phyloP scores from a whole-genome alignment of 2,329 filamentous ascomycete genomes.

The Colletotrichum sp. region DNA sequence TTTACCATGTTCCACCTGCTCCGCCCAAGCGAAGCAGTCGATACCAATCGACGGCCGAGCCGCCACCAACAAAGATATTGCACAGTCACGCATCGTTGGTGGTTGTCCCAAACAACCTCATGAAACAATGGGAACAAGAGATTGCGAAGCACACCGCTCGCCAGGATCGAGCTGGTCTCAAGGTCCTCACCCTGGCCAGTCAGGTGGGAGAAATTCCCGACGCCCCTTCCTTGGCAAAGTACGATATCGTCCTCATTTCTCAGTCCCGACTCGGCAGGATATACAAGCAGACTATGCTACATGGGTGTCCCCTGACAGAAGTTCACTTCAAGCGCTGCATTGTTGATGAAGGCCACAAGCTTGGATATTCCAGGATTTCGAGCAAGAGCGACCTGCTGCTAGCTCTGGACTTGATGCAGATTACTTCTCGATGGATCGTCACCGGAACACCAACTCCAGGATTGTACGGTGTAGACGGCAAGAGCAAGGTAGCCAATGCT shows the following conservation, averaged over 20 bases:
- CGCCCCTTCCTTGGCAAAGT: conserved; percentile 62
- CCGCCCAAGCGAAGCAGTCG: conserved; percentile 29
- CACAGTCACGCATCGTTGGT: conserved; percentile 76
- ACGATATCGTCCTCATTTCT: conserved; percentile 82
- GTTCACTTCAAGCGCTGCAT: conserved; percentile 89
- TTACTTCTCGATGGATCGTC: conserved; percentile 85
- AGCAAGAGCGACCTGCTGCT: conserved; percentile 61
- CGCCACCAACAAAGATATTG: conserved; percentile 55
- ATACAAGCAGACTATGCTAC: conserved; percentile 38
- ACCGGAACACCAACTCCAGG: conserved; percentile 89
- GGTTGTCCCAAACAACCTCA: conserved; percentile 81
- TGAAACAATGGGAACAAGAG: conserved; percentile 84
- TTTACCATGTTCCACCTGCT: conserved; percentile 61
- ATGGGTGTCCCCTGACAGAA: conserved; percentile 66
- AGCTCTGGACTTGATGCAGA: conserved; percentile 57
- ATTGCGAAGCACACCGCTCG: conserved; percentile 74
- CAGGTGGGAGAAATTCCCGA: conserved; percentile 60
- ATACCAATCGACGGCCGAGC: conserved; percentile 40
- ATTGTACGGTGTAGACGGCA: conserved; percentile 68
- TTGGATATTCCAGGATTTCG: conserved; percentile 67
- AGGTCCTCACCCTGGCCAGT: conserved; percentile 65
- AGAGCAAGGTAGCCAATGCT: background rate
- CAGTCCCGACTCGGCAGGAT: conserved; percentile 73
- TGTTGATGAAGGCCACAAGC: conserved; percentile 88
- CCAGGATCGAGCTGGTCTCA: conserved; percentile 51